Evolutionary conservation across 176 grass and related monocot species (phyloP).

Genomic region (Bromus sterilis): DNA sequence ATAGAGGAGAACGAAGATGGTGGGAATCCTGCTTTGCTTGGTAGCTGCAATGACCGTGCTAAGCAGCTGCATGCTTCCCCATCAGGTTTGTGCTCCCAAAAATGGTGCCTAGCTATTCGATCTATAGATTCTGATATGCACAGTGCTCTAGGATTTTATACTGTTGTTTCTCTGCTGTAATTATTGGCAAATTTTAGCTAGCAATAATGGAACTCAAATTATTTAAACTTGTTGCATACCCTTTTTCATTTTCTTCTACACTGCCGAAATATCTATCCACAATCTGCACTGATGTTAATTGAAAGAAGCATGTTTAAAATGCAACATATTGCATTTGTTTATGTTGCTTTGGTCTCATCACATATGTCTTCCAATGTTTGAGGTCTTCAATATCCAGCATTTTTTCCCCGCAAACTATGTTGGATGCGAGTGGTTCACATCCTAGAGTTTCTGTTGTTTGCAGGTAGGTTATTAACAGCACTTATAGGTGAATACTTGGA

Average conservation of each 20-base stretch:
- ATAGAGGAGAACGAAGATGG: constrained; percentile 53
- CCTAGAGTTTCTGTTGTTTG: constrained; percentile 15
- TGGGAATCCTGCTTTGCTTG: constrained; percentile 61
- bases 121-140: background rate
- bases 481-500: constrained; percentile 89
- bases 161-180: background rate
- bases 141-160: background rate
- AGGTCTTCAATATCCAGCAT: background rate
- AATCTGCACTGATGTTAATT: background rate
- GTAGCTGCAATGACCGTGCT: constrained; percentile 72
- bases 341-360: constrained; percentile 1
- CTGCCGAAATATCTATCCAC: background rate
- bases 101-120: background rate
- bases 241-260: background rate
- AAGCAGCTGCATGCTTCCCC: constrained; percentile 82
- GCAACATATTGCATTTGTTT: background rate
- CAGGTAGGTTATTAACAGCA: constrained; percentile 85
- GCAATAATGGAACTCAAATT: background rate
- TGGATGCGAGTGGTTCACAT: constrained; percentile 6
- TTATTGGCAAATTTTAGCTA: background rate
- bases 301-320: background rate
- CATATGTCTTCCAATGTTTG: background rate
- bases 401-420: constrained; percentile 2
- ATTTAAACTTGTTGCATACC: background rate
- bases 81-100: constrained; percentile 53